phyloP scores from a whole-genome alignment of 2,329 filamentous ascomycete species.

The Aspergillus amoenus region DNA sequence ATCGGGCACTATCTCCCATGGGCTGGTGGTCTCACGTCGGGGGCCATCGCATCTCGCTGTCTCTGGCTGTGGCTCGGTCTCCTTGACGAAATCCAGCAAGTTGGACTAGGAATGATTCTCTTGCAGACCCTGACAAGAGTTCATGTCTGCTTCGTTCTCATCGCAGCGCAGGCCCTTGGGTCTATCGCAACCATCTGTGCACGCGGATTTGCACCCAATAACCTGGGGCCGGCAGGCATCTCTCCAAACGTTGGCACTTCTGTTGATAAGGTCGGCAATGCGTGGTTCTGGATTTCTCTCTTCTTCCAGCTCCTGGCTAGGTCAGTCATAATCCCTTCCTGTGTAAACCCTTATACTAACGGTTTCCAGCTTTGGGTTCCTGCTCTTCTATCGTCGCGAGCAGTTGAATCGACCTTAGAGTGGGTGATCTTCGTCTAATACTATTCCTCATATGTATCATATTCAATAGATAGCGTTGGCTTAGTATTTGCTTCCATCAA shows the following conservation, averaged over 20 bases:
- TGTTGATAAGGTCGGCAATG: conserved; percentile 45
- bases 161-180: conserved; percentile 62
- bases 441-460: too few species aligned
- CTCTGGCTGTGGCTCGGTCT: conserved; percentile 69
- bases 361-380: conserved; percentile 35
- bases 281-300: conserved; percentile 63
- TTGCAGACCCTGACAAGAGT: conserved; percentile 64
- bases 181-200: conserved; percentile 63
- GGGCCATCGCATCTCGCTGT: conserved; percentile 56
- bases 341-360: not conserved
- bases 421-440: too few species aligned
- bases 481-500: too few species aligned
- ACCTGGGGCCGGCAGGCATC: conserved; percentile 59
- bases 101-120: conserved; percentile 68
- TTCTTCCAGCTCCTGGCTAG: conserved; percentile 58
- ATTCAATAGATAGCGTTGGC: too few species aligned
- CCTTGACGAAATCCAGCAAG: conserved; percentile 63
- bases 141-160: conserved; percentile 63
- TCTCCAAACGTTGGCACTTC: conserved; percentile 61
- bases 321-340: conserved; percentile 21
- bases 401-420: conserved; percentile 27
- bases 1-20: conserved; percentile 64
- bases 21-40: conserved; percentile 55
- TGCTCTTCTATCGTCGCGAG: conserved; percentile 47
- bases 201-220: conserved; percentile 60